Percentiles rank a stretch among this genome's conserved stretches.
phyloP scores from a whole-genome alignment of 2,329 filamentous ascomycete genomes.

The Clonostachys sp. region DNA sequence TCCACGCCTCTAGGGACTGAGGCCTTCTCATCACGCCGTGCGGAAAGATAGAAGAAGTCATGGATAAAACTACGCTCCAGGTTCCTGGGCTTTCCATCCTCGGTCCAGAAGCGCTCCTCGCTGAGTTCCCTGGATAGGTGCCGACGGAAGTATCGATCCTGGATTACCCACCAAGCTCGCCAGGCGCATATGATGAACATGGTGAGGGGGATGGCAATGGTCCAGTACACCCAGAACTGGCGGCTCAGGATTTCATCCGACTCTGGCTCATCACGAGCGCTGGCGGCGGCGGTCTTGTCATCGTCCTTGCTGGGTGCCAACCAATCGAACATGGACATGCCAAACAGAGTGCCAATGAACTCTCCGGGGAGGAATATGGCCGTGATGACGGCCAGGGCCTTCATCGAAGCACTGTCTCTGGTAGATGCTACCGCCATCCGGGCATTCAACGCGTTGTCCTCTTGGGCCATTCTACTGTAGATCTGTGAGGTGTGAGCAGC shows the following conservation, averaged over 20 bases:
- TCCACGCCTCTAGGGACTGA: not conserved
- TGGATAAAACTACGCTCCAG: conserved; percentile 34
- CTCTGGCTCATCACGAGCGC: conserved; percentile 3
- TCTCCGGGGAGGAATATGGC: conserved; percentile 42
- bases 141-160: conserved; percentile 38
- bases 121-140: conserved; percentile 40
- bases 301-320: conserved; percentile 25
- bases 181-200: conserved; percentile 32
- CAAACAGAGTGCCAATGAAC: conserved; percentile 39
- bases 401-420: conserved; percentile 41
- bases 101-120: conserved; percentile 42
- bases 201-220: conserved; percentile 35
- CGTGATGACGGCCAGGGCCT: conserved; percentile 40
- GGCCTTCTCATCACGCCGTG: conserved; percentile 21
- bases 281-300: conserved; percentile 2
- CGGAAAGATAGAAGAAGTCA: conserved; percentile 36
- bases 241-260: conserved; percentile 25
- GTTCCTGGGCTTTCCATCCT: conserved; percentile 32
- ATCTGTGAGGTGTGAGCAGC: conserved; percentile 20
- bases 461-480: conserved; percentile 43
- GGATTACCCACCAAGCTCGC: conserved; percentile 42
- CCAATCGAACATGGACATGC: conserved; percentile 43
- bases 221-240: conserved; percentile 42
- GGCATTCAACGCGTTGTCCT: conserved; percentile 39
- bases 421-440: conserved; percentile 32